Percentiles rank a stretch among this genome's conserved stretches.
Evolutionary conservation across 768 basidiomycete genomes (phyloP).

Genomic region (Lepiota venenata): DNA sequence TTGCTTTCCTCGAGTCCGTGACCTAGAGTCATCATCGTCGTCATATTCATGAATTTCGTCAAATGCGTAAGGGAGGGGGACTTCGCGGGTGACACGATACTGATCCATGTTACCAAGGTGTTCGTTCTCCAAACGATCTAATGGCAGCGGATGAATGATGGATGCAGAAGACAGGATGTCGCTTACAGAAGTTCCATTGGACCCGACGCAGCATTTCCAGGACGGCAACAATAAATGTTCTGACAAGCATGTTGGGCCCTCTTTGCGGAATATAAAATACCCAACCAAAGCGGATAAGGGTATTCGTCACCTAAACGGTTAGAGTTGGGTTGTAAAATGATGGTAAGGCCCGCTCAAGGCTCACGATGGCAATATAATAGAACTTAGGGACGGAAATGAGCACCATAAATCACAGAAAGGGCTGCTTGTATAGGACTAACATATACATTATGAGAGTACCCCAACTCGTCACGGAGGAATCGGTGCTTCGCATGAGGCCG

Average conservation of each 20-base stretch:
- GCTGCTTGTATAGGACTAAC: constrained; percentile 35
- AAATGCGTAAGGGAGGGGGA: constrained; percentile 75
- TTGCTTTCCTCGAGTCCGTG: not conserved
- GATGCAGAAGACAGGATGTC: not conserved
- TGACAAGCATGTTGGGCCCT: constrained; percentile 46
- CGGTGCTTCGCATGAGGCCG: constrained; percentile 50
- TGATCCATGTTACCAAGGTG: constrained; percentile 93
- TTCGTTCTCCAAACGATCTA: constrained; percentile 63
- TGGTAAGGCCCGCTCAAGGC: constrained; percentile 9
- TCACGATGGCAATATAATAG: constrained; percentile 80
- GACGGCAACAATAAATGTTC: constrained; percentile 64
- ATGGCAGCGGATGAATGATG: not conserved
- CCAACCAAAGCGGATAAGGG: constrained; percentile 80
- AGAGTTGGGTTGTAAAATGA: not conserved
- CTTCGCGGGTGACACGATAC: constrained; percentile 83
- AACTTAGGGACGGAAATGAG: constrained; percentile 32
- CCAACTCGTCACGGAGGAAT: constrained; percentile 69
- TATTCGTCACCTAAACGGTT: constrained; percentile 59
- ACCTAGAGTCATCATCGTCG: constrained; percentile 31
- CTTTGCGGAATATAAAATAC: constrained; percentile 64
- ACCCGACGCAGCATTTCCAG: constrained; percentile 78
- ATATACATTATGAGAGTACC: constrained; percentile 62
- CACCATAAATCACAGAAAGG: not conserved
- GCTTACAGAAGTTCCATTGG: constrained; percentile 92
- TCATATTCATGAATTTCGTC: constrained; percentile 49